Percentiles rank a stretch among this genome's conserved stretches.
Evolutionary conservation across 441 rosid species (phyloP).

Genomic region (Pelargonium myrrhifolium): DNA sequence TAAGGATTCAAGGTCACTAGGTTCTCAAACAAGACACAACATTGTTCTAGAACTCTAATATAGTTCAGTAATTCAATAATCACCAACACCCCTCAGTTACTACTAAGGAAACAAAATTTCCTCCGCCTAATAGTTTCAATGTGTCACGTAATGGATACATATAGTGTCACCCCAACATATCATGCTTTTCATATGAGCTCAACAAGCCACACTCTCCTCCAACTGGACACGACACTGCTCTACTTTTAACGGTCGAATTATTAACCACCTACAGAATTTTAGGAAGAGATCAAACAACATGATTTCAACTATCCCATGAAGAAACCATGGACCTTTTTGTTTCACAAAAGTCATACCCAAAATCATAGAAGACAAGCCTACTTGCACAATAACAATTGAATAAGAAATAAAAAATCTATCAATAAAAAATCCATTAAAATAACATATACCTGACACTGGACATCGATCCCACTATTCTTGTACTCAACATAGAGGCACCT

Average conservation of each 20-base stretch:
- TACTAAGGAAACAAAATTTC: neutral
- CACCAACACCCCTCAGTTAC: neutral
- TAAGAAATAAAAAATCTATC: too few species aligned
- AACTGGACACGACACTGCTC: neutral
- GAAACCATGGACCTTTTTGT: neutral
- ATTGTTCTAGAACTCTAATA: neutral
- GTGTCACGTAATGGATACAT: neutral
- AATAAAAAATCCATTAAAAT: neutral
- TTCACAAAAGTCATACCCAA: neutral
- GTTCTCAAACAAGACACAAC: neutral
- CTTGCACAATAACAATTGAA: neutral
- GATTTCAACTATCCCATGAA: neutral
- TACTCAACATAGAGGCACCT: slow-evolving; percentile 87
- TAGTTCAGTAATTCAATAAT: neutral
- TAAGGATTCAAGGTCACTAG: too few species aligned
- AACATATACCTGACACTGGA: slow-evolving; percentile 75
- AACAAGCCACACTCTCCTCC: neutral
- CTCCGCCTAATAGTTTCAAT: neutral
- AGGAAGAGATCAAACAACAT: neutral
- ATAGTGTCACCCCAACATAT: neutral
- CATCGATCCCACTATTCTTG: slow-evolving; percentile 78
- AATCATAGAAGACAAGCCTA: neutral
- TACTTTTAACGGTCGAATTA: neutral
- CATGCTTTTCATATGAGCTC: neutral
- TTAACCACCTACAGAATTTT: neutral